Percentiles rank a stretch among this genome's conserved stretches.
phyloP scores from a whole-genome alignment of 441 rosid species.

The Caryocar brasiliense region DNA sequence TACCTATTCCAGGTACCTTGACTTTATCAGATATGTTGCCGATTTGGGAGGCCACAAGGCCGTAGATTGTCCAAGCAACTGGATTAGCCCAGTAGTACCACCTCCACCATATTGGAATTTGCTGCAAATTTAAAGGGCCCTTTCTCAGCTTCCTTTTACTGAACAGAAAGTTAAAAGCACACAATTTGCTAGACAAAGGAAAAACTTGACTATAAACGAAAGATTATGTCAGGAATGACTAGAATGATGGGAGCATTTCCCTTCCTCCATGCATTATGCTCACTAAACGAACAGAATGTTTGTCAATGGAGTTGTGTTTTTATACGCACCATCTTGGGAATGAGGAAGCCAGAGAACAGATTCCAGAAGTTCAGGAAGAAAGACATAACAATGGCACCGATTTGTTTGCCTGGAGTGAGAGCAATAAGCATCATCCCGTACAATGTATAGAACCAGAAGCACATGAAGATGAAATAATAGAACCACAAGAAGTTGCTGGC shows the following conservation, averaged over 20 bases:
- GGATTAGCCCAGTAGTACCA: conserved; percentile 62
- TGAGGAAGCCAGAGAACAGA: conserved; percentile 52
- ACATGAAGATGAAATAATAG: conserved; percentile 48
- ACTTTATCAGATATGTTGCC: conserved; percentile 21
- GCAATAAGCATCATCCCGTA: conserved; percentile 66
- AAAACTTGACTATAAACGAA: too few relatives aligned
- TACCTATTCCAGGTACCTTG: conserved; percentile 7
- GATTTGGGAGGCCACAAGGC: conserved; percentile 46
- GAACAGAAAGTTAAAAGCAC: too few relatives aligned
- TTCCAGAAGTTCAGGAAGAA: conserved; percentile 61
- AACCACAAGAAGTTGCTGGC: conserved; percentile 35
- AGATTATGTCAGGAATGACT: too few relatives aligned
- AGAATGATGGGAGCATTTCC: too few relatives aligned
- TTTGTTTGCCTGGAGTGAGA: conserved; percentile 47
- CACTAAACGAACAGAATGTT: too few relatives aligned
- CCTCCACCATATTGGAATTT: conserved; percentile 53
- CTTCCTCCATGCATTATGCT: too few relatives aligned
- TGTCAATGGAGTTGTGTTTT: too few relatives aligned
- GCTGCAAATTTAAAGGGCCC: conserved; percentile 29
- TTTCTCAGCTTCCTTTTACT: too few relatives aligned
- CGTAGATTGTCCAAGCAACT: conserved; percentile 58
- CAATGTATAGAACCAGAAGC: conserved; percentile 46
- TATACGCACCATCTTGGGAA: conserved; percentile 41
- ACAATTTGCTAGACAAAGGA: too few relatives aligned
- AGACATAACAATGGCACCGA: conserved; percentile 46